phyloP scores from a whole-genome alignment of 2,329 filamentous ascomycete genomes.

The Blastomyces percursus region DNA sequence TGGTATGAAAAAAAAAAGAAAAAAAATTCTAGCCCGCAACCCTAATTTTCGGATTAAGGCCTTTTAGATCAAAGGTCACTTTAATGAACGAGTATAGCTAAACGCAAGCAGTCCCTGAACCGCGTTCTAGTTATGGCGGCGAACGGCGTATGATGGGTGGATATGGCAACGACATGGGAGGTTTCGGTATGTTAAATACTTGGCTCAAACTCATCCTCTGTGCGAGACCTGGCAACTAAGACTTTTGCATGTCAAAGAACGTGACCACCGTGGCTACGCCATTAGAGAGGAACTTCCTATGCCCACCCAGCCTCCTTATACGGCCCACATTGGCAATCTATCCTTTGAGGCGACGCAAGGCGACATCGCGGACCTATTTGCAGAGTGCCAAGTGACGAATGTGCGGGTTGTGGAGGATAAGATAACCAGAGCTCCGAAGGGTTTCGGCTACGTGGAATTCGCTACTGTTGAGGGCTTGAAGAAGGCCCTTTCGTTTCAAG shows the following conservation, averaged over 20 bases:
- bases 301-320: constrained; percentile 86
- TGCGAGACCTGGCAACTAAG: constrained; percentile 6
- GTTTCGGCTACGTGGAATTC: constrained; percentile 97
- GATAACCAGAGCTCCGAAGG: constrained; percentile 85
- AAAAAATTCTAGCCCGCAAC: not conserved
- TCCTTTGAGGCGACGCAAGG: constrained; percentile 84
- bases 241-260: constrained; percentile 1
- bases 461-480: constrained; percentile 77
- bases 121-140: constrained; percentile 38
- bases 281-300: constrained; percentile 64
- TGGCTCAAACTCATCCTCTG: constrained; percentile 6
- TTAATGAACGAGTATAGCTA: constrained; percentile 1
- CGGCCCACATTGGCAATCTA: constrained; percentile 90
- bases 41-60: not conserved
- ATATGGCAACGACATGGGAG: constrained; percentile 29
- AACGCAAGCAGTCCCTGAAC: constrained; percentile 26
- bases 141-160: constrained; percentile 41
- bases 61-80: not conserved
- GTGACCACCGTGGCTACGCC: constrained; percentile 29
- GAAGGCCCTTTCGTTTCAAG: constrained; percentile 75
- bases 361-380: constrained; percentile 77
- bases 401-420: constrained; percentile 97
- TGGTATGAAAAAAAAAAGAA: constrained; percentile 9
- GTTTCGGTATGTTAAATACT: constrained; percentile 23
- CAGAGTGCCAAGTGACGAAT: constrained; percentile 71